phyloP scores from a whole-genome alignment of 257 asterid genomes.

The Sherardia arvensis region DNA sequence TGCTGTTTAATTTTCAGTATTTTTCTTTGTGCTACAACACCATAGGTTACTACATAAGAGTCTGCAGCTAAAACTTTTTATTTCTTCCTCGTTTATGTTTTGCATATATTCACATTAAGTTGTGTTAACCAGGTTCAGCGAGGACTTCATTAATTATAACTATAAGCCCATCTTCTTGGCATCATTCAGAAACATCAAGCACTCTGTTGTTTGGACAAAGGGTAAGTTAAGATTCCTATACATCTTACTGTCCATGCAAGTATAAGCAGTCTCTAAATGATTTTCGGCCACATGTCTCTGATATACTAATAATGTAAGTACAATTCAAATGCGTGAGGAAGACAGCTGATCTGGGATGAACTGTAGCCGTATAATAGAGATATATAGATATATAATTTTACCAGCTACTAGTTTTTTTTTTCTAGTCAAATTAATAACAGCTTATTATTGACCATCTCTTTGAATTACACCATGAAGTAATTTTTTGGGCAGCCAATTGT shows the following conservation, averaged over 20 bases:
- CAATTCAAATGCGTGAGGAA: neutral
- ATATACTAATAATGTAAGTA: neutral
- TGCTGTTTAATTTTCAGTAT: neutral
- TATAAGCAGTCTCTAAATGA: neutral
- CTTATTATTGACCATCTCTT: neutral
- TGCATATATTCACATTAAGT: conserved; percentile 10
- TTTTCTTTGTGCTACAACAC: neutral
- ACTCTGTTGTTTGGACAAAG: conserved; percentile 90
- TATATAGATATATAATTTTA: neutral
- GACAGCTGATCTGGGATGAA: neutral
- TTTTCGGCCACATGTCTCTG: neutral
- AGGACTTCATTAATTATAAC: conserved; percentile 82
- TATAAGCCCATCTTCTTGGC: conserved; percentile 74
- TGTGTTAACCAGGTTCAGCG: conserved; percentile 66
- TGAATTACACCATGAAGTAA: neutral
- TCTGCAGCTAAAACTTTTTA: neutral
- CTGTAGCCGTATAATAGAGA: neutral
- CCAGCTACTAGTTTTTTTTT: neutral
- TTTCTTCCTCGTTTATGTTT: neutral
- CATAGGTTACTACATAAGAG: neutral
- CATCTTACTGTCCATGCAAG: neutral
- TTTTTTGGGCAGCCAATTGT: neutral
- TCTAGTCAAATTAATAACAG: neutral
- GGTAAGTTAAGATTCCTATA: conserved; percentile 31
- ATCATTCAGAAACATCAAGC: conserved; percentile 87